A percentile compares a stretch with the other conserved stretches of the same genome.
Evolutionary conservation across 352 stramenopile species (phyloP).

Genomic region (Blastocystis sp.): DNA sequence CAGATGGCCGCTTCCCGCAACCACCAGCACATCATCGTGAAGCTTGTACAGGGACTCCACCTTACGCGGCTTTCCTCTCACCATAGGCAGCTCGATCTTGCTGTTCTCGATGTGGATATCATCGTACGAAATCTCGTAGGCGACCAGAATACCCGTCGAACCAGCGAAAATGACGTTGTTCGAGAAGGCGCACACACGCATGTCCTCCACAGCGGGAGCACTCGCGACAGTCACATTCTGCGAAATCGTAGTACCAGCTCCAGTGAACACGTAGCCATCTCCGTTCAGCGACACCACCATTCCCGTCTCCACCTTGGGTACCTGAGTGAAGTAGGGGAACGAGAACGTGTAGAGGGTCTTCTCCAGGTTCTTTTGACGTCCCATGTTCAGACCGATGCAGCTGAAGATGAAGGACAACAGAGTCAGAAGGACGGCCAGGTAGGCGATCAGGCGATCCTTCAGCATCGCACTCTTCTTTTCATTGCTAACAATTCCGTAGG

Average conservation of each 20-base stretch:
- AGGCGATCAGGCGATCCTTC: neutral
- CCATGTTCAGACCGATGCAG: slow-evolving; percentile 26
- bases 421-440: slow-evolving; percentile 1
- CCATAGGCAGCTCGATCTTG: neutral
- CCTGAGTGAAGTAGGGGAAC: slow-evolving; percentile 21
- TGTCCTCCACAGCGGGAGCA: neutral
- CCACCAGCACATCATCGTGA: neutral
- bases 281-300: slow-evolving; percentile 7
- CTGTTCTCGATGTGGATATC: slow-evolving; percentile 26
- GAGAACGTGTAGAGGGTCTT: slow-evolving; percentile 41
- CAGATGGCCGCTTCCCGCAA: neutral
- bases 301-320: neutral
- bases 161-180: neutral
- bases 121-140: slow-evolving; percentile 16
- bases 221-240: neutral
- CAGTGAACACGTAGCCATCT: slow-evolving; percentile 23
- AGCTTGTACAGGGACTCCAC: slow-evolving; percentile 27
- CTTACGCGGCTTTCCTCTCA: neutral
- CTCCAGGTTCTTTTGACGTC: neutral
- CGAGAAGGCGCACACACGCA: neutral
- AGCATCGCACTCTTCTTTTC: neutral
- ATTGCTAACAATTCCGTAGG: neutral
- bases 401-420: slow-evolving; percentile 13
- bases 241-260: slow-evolving; percentile 13
- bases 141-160: neutral